These are phyloP conservation scores for Cryptococcus neoformans DNA, from an alignment of 1,284 basidiomycete species.

Conservation along the genomic window DNA sequence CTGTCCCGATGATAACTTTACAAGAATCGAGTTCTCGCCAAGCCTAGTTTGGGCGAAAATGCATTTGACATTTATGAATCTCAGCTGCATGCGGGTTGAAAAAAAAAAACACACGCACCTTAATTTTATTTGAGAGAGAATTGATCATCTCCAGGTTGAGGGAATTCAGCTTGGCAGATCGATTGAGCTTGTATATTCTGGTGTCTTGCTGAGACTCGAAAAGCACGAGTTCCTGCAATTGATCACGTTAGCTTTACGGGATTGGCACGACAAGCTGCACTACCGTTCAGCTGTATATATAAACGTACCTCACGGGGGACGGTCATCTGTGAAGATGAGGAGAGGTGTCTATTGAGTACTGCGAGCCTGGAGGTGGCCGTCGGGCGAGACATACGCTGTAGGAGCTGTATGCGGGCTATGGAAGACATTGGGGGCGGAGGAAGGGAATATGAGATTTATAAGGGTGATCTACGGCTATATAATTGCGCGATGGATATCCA, in stretches of 20 bases:
- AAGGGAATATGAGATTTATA: neutral
- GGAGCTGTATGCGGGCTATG: neutral
- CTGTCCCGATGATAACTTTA: constrained; percentile 72
- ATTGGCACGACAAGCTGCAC: too few relatives aligned
- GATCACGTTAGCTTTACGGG: too few relatives aligned
- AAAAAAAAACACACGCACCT: constrained; percentile 19
- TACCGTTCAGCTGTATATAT: neutral
- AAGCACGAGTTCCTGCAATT: constrained; percentile 19
- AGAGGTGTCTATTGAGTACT: constrained; percentile 32
- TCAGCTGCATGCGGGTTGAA: neutral
- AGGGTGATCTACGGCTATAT: neutral
- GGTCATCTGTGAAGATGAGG: constrained; percentile 8
- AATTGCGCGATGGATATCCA: neutral
- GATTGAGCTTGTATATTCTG: constrained; percentile 52
- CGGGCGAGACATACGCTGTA: neutral
- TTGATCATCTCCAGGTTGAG: constrained; percentile 80
- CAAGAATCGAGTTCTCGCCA: constrained; percentile 73
- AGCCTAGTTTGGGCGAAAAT: constrained; percentile 54
- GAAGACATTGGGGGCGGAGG: constrained; percentile 6
- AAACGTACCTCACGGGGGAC: constrained; percentile 6
- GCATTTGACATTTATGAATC: too few relatives aligned
- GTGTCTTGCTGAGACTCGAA: constrained; percentile 26
- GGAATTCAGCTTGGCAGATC: constrained; percentile 80
- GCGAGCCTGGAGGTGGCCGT: constrained; percentile 19
- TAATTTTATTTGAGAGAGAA: constrained; percentile 58